phyloP scores from a whole-genome alignment of 2,329 filamentous ascomycete species.

The Basipetospora sp. region DNA sequence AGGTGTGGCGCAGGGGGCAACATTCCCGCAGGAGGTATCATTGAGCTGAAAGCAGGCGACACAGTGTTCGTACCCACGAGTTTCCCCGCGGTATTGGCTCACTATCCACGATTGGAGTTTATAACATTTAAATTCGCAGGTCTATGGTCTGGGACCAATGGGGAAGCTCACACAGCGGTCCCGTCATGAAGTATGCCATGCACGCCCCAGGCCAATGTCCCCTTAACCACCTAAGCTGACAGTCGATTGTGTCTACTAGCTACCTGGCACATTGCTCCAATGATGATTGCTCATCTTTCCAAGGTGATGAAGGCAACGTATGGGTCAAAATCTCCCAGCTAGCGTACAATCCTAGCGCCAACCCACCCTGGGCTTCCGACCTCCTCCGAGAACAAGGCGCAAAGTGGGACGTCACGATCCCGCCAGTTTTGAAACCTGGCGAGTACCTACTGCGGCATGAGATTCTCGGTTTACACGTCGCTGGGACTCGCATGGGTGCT shows the following conservation, averaged over 20 bases:
- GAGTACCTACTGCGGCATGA: constrained; percentile 41
- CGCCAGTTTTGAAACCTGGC: constrained; percentile 28
- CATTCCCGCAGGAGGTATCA: neutral
- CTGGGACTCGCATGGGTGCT: constrained; percentile 9
- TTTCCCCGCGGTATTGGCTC: too few relatives aligned
- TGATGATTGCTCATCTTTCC: constrained; percentile 3
- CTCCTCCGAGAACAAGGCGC: constrained; percentile 34
- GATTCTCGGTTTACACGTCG: constrained; percentile 38
- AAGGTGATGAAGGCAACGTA: constrained; percentile 16
- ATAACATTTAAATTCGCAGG: neutral
- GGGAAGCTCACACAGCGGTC: constrained; percentile 3
- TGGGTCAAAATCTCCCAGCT: constrained; percentile 32
- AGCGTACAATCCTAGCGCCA: constrained; percentile 17
- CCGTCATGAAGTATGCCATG: constrained; percentile 3
- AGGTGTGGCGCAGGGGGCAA: constrained; percentile 3
- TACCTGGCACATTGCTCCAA: constrained; percentile 3
- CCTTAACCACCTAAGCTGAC: neutral
- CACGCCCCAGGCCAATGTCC: too few relatives aligned
- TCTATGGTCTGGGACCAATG: neutral
- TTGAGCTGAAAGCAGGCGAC: constrained; percentile 4
- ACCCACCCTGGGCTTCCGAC: constrained; percentile 25
- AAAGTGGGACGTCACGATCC: constrained; percentile 33
- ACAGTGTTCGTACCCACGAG: neutral
- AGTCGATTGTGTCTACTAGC: neutral
- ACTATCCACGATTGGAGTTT: neutral